Evolutionary conservation across 768 basidiomycete genomes (phyloP).

Genomic region (Cyclocybe cylindracea): DNA sequence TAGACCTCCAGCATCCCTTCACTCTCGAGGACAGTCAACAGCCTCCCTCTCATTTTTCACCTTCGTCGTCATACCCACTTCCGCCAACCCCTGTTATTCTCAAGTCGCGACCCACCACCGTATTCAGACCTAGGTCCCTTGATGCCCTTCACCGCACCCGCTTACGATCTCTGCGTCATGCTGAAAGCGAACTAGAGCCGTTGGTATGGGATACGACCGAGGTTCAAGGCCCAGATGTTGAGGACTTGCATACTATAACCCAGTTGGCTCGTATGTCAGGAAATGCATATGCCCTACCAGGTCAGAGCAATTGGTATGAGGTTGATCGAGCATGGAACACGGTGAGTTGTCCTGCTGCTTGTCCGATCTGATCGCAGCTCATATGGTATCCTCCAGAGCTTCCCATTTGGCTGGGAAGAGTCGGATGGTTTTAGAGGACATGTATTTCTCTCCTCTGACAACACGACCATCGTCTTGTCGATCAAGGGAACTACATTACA

Average conservation of each 20-base stretch:
- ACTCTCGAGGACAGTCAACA: neutral
- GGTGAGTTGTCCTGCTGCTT: slow-evolving; percentile 26
- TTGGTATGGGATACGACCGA: slow-evolving; percentile 70
- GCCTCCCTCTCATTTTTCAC: slow-evolving; percentile 11
- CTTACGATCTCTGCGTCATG: slow-evolving; percentile 45
- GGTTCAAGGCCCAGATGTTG: slow-evolving; percentile 74
- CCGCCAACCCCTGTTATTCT: slow-evolving; percentile 25
- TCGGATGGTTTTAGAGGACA: slow-evolving; percentile 87
- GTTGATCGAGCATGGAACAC: slow-evolving; percentile 74
- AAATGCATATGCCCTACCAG: slow-evolving; percentile 86
- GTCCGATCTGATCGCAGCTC: neutral
- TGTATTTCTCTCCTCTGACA: slow-evolving; percentile 78
- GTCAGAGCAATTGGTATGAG: slow-evolving; percentile 77
- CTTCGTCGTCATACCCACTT: slow-evolving; percentile 15
- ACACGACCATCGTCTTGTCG: slow-evolving; percentile 83
- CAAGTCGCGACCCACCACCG: slow-evolving; percentile 51
- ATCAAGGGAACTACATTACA: slow-evolving; percentile 87
- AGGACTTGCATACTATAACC: slow-evolving; percentile 73
- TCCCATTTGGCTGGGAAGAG: slow-evolving; percentile 78
- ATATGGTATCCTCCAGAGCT: slow-evolving; percentile 52
- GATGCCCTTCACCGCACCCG: slow-evolving; percentile 54
- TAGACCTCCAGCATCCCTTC: slow-evolving; percentile 2
- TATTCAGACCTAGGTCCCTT: slow-evolving; percentile 63
- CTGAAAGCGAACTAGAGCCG: slow-evolving; percentile 42
- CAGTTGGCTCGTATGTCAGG: slow-evolving; percentile 88